Evolutionary conservation across 2,329 filamentous ascomycete species (phyloP).

Genomic region (Emergomyces africanus): DNA sequence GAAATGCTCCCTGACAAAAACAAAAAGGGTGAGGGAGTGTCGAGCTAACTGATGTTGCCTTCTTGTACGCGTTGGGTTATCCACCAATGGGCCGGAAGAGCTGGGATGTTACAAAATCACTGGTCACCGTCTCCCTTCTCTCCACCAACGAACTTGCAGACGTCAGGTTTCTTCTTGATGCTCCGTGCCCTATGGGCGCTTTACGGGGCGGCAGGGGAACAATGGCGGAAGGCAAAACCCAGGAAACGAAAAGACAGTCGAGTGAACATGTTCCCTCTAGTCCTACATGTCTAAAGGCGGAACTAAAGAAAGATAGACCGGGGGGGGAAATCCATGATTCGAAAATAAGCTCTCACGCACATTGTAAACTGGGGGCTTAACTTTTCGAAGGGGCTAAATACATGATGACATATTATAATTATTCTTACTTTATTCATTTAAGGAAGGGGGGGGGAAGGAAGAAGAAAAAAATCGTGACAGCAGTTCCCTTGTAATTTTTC

Average conservation of each 20-base stretch:
- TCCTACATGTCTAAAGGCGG: background rate
- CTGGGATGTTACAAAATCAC: background rate
- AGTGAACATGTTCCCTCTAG: constrained; percentile 1
- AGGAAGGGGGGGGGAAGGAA: background rate
- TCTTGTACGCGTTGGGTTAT: background rate
- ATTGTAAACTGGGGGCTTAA: background rate
- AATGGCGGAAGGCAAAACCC: background rate
- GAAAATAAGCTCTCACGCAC: background rate
- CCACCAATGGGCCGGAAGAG: background rate
- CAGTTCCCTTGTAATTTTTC: background rate
- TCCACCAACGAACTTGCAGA: constrained; percentile 1
- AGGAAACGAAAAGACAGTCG: background rate
- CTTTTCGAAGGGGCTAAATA: background rate
- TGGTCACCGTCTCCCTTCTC: constrained; percentile 1
- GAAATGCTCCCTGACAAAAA: background rate
- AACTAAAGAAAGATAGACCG: background rate
- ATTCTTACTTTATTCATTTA: background rate
- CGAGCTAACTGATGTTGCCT: background rate
- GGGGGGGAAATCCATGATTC: background rate
- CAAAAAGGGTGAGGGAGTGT: constrained; percentile 1
- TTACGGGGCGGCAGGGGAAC: background rate
- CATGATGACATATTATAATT: background rate
- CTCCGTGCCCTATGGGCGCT: background rate
- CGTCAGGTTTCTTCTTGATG: background rate
- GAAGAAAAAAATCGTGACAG: background rate